Evolutionary conservation across 2,329 filamentous ascomycete genomes (phyloP), one percentile per base, ranked within the genome.

Genomic region (Cladosporium sp.): DNA sequence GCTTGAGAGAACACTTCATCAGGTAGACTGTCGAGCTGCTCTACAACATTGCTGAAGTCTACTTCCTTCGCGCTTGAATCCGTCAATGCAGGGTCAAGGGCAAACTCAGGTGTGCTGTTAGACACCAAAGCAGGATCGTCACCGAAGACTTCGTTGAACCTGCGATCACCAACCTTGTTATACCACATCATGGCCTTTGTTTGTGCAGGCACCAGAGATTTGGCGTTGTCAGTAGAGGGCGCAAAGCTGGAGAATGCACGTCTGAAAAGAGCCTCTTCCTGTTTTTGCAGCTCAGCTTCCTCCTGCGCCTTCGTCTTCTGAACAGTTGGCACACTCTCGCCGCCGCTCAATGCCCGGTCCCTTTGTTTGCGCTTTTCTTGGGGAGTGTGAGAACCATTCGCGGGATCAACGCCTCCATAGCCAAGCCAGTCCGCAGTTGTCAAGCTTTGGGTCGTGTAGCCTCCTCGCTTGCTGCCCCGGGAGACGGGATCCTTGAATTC

Each of bases 231-330:
- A 71, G 86, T 89, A 61, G 85, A 88, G 0, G 91, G 91, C 6
- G 91, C 91, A 75, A 93, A 94, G 72, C 89, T 91, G 0, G 90
- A 92, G 76, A 93, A 94, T 1, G 89, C 91, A 64, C 89, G 87
- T 33, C 90, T 85, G 73, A 93, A 94, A 11, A 93, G 80, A 0
- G 88, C 84, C 70, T 93, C 91, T 78, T 92, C 86, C 56, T 75
- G 71, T 74, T 90, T 89, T 3, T 86, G 85, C 12, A 77, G 74
- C 0, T 76, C 75, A 57, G 81, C 79, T 16, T 79, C 78, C 1
- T 76, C 74, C 2, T 69, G 46, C n/a, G 66, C 57, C 28, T 69
- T 70, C 49, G 65, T 67, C 40, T 46, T 46, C 2, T 67, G 63
- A 33, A 37, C 55, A 29, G 64, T 69, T 58, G 69, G 67, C 70